Base-by-base conservation (phyloP, 2,329 filamentous ascomycete genomes). In the Penicillium sp. region DNA sequence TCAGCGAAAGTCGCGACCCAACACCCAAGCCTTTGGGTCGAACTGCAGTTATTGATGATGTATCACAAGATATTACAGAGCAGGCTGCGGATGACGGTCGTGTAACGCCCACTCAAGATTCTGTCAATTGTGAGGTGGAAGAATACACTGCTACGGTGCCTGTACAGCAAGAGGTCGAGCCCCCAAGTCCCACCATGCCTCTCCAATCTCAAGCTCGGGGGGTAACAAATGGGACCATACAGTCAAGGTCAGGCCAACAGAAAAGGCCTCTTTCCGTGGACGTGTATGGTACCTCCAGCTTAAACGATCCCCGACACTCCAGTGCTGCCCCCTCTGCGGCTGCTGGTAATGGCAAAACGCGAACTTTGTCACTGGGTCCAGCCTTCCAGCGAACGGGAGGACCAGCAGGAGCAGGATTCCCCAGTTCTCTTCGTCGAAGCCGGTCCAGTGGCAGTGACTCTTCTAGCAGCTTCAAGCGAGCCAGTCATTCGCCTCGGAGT, bases 381-480 rank as follows among this genome's bases (percentile, higher is more conserved):
- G 55, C 50, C 37, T 60, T 65, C 10, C 60, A 66, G 13, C 21
- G 52, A 22, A 65, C 62, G 24, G 24, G 31, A 31, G 43, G 56
- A 22, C 42, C 43, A 9, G 46, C 42, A 24, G 19, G 11, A 7
- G 47, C 37, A 8, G 27, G 27, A n/a, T 57, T 57, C 9, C 62
- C 62, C 19, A n/a, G 4, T 31, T 49, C 52, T n/a, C 73, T 85
- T 9, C 76, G 78, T 56, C 82, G 87, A 2, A 82, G 78, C 10
- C 80, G 77, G 19, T 90, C 87, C 0, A 85, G 87, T 63, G 87
- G 84, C 27, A 91, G 88, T 66, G 87, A 90, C 65, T 81, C 78
- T 3, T 76, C 77, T 45, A 96, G 90, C 75, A 96, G 91, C 71
- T 96, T 96, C 78, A 89, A 85, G 68, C 87, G 90, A 27, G 75